Evolutionary conservation across 2,329 filamentous ascomycete species (phyloP).

Genomic region (Huntiella abstrusa): DNA sequence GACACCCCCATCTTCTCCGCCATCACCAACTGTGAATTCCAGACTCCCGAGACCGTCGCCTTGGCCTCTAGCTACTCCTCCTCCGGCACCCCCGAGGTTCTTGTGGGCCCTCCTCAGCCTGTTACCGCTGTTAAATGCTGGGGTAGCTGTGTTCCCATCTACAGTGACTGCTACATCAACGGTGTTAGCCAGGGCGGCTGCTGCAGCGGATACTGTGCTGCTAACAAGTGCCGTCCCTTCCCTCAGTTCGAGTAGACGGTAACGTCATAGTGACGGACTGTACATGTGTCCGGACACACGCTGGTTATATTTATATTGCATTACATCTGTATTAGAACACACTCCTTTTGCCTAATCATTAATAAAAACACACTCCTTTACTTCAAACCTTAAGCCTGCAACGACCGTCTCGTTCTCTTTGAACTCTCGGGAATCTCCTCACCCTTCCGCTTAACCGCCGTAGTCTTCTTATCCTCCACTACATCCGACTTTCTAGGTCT

Average conservation of each 20-base stretch:
- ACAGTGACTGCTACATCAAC: conserved; percentile 21
- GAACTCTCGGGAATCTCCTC: not conserved
- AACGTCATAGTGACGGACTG: too few species aligned
- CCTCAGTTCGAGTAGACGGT: not conserved
- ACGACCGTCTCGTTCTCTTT: conserved; percentile 7
- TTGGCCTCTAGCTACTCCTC: conserved; percentile 15
- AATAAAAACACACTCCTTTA: not conserved
- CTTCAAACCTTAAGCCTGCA: not conserved
- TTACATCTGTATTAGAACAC: too few species aligned
- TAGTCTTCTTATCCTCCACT: not conserved
- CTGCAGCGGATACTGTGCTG: conserved; percentile 26
- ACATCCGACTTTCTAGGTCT: conserved; percentile 3
- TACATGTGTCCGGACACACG: too few species aligned
- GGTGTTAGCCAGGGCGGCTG: conserved; percentile 22
- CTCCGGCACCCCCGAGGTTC: conserved; percentile 21
- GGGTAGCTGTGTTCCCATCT: conserved; percentile 24
- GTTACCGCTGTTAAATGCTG: conserved; percentile 25
- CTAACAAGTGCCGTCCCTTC: conserved; percentile 22
- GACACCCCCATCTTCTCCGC: conserved; percentile 26
- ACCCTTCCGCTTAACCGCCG: conserved; percentile 4
- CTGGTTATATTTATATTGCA: too few species aligned
- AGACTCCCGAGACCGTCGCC: conserved; percentile 17
- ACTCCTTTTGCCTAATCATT: not conserved
- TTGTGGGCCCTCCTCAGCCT: conserved; percentile 26
- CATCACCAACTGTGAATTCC: conserved; percentile 24